phyloP scores from a whole-genome alignment of 352 stramenopile genomes.

The Globisporangium canariense region DNA sequence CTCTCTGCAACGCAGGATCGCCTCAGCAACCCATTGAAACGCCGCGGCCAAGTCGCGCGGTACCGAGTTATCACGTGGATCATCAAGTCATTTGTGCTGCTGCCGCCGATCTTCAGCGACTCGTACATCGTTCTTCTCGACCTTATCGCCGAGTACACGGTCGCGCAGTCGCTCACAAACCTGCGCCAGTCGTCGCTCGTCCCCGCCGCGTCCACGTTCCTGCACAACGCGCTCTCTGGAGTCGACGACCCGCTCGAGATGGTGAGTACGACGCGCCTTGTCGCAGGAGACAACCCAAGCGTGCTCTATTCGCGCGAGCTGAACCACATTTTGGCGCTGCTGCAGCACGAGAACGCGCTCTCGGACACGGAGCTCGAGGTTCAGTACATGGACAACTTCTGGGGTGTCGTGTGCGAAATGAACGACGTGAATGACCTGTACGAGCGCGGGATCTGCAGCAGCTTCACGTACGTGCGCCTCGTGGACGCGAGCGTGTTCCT shows the following conservation, averaged over 20 bases:
- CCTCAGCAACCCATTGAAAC: constrained; percentile 74
- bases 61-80: constrained; percentile 78
- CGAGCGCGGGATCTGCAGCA: constrained; percentile 49
- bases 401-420: constrained; percentile 37
- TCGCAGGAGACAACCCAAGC: constrained; percentile 58
- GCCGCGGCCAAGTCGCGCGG: constrained; percentile 72
- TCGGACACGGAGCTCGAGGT: constrained; percentile 83
- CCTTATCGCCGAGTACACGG: constrained; percentile 75
- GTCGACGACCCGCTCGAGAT: constrained; percentile 65
- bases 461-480: constrained; percentile 77
- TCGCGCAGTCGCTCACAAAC: constrained; percentile 72
- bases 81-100: constrained; percentile 67
- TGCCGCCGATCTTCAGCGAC: constrained; percentile 78
- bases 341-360: constrained; percentile 67
- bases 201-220: constrained; percentile 59
- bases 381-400: constrained; percentile 81
- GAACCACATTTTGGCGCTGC: constrained; percentile 70
- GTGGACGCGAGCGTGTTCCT: constrained; percentile 76
- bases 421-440: constrained; percentile 24
- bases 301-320: constrained; percentile 71
- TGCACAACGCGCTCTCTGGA: constrained; percentile 51
- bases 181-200: constrained; percentile 52
- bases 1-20: constrained; percentile 52
- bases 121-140: constrained; percentile 80
- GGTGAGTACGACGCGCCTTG: constrained; percentile 46